These are phyloP conservation scores for Rhizopus microsporus DNA, from an alignment of 371 early-diverging fungal species.

Conservation along the genomic window DNA sequence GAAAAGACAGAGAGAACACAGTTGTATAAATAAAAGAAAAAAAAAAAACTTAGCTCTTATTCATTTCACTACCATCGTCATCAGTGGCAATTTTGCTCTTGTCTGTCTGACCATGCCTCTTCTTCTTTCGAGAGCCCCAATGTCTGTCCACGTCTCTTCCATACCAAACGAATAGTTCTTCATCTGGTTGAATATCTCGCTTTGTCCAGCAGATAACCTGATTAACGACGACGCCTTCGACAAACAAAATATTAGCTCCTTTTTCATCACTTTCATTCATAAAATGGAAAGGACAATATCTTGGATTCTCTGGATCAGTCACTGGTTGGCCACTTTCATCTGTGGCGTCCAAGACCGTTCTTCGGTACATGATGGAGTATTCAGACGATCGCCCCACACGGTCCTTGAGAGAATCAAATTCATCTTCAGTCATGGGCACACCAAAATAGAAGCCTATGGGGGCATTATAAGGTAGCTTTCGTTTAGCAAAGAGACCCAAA, in stretches of 20 bases:
- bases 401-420: slow-evolving; percentile 85
- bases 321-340: slow-evolving; percentile 73
- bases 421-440: slow-evolving; percentile 90
- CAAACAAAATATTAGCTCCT: slow-evolving; percentile 47
- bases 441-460: slow-evolving; percentile 91
- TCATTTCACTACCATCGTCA: too few species aligned
- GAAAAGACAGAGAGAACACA: too few species aligned
- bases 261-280: slow-evolving; percentile 77
- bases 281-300: slow-evolving; percentile 88
- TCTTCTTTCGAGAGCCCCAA: slow-evolving; percentile 22
- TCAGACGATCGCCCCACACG: slow-evolving; percentile 68
- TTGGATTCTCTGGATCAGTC: slow-evolving; percentile 58
- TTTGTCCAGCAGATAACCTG: slow-evolving; percentile 81
- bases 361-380: slow-evolving; percentile 78
- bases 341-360: slow-evolving; percentile 73
- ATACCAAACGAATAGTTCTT: slow-evolving; percentile 84
- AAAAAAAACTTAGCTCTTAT: too few species aligned
- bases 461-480: slow-evolving; percentile 67
- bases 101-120: background rate
- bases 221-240: slow-evolving; percentile 51
- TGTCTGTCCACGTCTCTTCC: slow-evolving; percentile 53
- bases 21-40: too few species aligned
- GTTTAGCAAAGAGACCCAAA: slow-evolving; percentile 76
- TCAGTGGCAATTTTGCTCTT: too few species aligned
- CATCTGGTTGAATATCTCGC: slow-evolving; percentile 64